Conservation (phyloP, 2,329 filamentous ascomycete genomes). For the Paracorniculantispora psalliotae region DNA sequence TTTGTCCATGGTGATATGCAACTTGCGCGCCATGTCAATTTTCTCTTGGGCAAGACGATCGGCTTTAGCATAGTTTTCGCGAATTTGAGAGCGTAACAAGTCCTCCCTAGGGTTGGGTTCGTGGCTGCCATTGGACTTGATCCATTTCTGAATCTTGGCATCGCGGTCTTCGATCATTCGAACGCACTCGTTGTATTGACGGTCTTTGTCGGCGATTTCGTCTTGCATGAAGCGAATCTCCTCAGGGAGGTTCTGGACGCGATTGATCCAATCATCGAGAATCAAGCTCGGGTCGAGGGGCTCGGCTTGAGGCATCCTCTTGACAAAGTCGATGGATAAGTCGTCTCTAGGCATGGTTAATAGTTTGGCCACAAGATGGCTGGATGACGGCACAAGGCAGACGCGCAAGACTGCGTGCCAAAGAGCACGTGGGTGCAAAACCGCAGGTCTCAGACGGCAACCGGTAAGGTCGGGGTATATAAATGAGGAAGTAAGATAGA, state of each 20-base stretch:
- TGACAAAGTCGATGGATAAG: constrained; percentile 64
- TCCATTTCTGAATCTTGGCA: constrained; percentile 72
- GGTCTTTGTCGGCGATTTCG: constrained; percentile 77
- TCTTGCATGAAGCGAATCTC: constrained; percentile 81
- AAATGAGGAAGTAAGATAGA: not conserved
- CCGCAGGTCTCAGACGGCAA: not conserved
- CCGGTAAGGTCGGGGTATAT: not conserved
- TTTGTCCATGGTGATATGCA: constrained; percentile 55
- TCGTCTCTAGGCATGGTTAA: constrained; percentile 68
- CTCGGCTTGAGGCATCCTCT: constrained; percentile 59
- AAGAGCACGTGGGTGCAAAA: constrained; percentile 15
- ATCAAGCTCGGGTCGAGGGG: constrained; percentile 62
- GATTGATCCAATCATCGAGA: constrained; percentile 73
- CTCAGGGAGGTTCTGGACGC: constrained; percentile 72
- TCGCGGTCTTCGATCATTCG: constrained; percentile 68
- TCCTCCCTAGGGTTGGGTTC: constrained; percentile 72
- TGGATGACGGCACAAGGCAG: constrained; percentile 27
- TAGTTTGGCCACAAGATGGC: constrained; percentile 26
- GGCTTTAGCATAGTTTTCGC: constrained; percentile 62
- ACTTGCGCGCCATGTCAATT: constrained; percentile 61
- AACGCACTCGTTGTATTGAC: constrained; percentile 63
- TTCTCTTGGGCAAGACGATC: constrained; percentile 73
- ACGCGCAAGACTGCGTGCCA: constrained; percentile 20
- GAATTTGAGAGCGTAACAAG: constrained; percentile 58
- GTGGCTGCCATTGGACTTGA: constrained; percentile 70